Evolutionary conservation across 768 basidiomycete species (phyloP), one percentile per base, ranked within the genome.

Genomic region (Lactifluus subvellereus): DNA sequence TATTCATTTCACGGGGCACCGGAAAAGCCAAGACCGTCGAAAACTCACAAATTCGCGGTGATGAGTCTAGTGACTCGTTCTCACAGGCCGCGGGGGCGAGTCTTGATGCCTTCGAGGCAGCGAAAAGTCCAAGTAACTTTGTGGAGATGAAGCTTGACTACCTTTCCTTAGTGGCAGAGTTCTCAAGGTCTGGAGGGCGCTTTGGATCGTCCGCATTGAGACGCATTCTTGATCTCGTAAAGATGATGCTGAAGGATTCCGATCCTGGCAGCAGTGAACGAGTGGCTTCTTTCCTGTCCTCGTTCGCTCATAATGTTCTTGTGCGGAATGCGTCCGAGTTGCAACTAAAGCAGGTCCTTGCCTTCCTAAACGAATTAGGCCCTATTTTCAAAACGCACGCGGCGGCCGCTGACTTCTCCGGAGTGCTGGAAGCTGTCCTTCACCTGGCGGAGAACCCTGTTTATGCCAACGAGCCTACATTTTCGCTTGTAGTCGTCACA

Each of bases 71-170:
- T 37, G 59, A 68, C 13, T 48, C 57, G 18, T 60, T 56, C 43
- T 60, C 66, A 30, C 66, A 72, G 51, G 70, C 69, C 13, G 74
- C 73, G 43, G 50, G 55, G 5, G 45, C 58, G 9, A 62, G 65
- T 38, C 60, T 76, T 18, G 79, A 78, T 20, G 69, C 73, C 18
- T 70, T 77, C 35, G 77, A 77, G 53, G 80, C 79, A 51, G 76
- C 80, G 9, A 78, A 78, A 62, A 67, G 75, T 5, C 77, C 84
- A 1, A 84, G 84, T 68, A 82, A 88, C 69, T 69, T 82, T 7
- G 72, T 74, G 22, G 72, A 75, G 8, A 87, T 91, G 83, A 78
- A 85, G 22, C 69, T 84, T 52, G 87, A 90, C 66, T 90, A 83
- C 71, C 77, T 91, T 6, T 75, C 75, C 4, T 72, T 87, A 22